These are phyloP conservation scores for Rhodotorula diobovata DNA, from an alignment of 768 basidiomycete species.

Conservation along the genomic window DNA sequence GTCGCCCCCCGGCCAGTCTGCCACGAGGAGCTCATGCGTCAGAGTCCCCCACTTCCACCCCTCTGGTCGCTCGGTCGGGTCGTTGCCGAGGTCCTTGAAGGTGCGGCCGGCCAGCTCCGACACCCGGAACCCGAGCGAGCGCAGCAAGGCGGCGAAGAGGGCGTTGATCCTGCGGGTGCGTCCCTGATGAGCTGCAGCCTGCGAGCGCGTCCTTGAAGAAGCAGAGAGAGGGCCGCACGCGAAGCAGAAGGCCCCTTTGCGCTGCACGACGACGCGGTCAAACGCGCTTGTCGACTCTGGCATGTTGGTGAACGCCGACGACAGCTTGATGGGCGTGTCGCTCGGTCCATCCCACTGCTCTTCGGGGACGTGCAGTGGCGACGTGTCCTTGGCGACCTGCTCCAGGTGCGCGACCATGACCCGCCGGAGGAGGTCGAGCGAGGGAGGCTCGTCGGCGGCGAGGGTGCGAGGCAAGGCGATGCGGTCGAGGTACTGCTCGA, in stretches of 20 bases:
- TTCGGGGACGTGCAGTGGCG: constrained; percentile 22
- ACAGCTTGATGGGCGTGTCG: constrained; percentile 9
- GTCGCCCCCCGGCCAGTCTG: constrained; percentile 26
- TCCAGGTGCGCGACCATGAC: constrained; percentile 21
- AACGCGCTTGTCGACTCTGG: constrained; percentile 10
- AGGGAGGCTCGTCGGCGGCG: background rate
- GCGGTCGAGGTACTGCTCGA: constrained; percentile 9
- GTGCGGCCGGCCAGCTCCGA: constrained; percentile 22
- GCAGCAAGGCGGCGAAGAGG: constrained; percentile 12
- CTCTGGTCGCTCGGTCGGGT: constrained; percentile 21
- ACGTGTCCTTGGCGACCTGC: constrained; percentile 31
- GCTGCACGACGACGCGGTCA: constrained; percentile 15
- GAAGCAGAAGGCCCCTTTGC: constrained; percentile 32
- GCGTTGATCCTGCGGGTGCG: constrained; percentile 14
- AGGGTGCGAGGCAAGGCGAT: constrained; percentile 6
- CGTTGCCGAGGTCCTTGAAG: constrained; percentile 25
- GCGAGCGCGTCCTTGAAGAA: background rate
- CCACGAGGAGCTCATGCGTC: constrained; percentile 28
- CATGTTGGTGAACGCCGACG: constrained; percentile 3
- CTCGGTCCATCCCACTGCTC: constrained; percentile 10
- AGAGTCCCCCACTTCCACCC: constrained; percentile 34
- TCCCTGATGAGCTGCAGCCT: too few species aligned
- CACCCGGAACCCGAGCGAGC: constrained; percentile 21
- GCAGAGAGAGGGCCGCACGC: background rate
- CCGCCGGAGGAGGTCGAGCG: background rate